Evolutionary conservation across 495 filamentous ascomycete genomes (phyloP), one percentile per base, ranked within the genome.

Genomic region (Daldinia caldariorum): DNA sequence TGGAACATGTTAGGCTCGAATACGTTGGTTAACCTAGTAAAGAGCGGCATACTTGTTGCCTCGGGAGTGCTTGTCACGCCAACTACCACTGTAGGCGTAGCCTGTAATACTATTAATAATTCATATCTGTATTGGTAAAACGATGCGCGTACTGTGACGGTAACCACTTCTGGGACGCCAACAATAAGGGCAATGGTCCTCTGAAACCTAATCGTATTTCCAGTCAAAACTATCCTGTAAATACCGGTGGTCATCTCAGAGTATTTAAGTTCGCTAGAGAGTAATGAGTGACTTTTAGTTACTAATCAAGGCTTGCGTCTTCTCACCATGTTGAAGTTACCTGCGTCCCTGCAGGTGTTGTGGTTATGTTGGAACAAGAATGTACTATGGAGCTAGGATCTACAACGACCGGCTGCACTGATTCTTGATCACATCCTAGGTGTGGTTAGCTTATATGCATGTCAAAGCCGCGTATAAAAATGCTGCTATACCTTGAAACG

Each of bases 221-320:
- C 81, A 13, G 76, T 64, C 29, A 83, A 67, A 18, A 81, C 73
- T 41, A 83, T 83, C 69, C 69, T 81, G 74, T 80, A 83, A 53
- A 68, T 57, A 9, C 81, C 81, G 0, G 81, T 80, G 32, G 56
- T 55, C 79, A 83, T 83, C 18, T 72, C 71, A 13, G 81, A 81
- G 67, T 74, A 81, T 8, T 74, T 76, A 26, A 83, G 80, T 26
- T 74, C 76, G 51, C 80, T 81, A 50, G 13, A 38, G 1, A 6
- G 26, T 6, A 26, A 54, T 72, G 7, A 72, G 69, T 18, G 18
- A n/a, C 9, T 10, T 9, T 41, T 47, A 6, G 34, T 2, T 1
- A 37, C 26, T 26, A n/a, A 38, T 41, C 9, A 12, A 12, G 59
- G 10, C 4, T 31, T 7, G 32, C 34, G 8, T 31, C 8, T 16